phyloP scores from a whole-genome alignment of 1,284 basidiomycete genomes.

The Moesziomyces parantarcticus region DNA sequence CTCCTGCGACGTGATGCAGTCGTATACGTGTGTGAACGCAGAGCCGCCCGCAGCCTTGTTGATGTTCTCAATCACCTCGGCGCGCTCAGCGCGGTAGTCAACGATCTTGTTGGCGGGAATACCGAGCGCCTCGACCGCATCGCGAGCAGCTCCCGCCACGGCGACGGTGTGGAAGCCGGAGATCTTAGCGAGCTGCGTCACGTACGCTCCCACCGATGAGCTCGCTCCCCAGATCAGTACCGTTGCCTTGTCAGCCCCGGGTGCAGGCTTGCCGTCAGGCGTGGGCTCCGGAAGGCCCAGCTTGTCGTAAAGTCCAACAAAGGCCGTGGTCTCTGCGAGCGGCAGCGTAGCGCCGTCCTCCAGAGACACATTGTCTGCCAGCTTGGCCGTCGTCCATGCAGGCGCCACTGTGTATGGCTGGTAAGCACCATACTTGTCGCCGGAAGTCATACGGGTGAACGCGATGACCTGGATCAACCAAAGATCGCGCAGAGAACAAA shows the following conservation, averaged over 20 bases:
- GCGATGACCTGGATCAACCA: slow-evolving; percentile 27
- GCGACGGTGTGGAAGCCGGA: slow-evolving; percentile 65
- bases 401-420: slow-evolving; percentile 58
- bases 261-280: slow-evolving; percentile 12
- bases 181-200: slow-evolving; percentile 66
- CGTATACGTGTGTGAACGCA: slow-evolving; percentile 52
- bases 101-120: slow-evolving; percentile 17
- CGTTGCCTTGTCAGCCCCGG: slow-evolving; percentile 22
- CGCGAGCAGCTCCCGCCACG: slow-evolving; percentile 47
- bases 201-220: slow-evolving; percentile 67
- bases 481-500: background rate
- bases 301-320: slow-evolving; percentile 63
- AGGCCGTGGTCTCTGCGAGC: slow-evolving; percentile 67
- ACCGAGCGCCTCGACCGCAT: slow-evolving; percentile 15
- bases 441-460: slow-evolving; percentile 57
- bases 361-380: slow-evolving; percentile 50
- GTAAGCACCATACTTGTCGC: slow-evolving; percentile 64
- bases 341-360: slow-evolving; percentile 68
- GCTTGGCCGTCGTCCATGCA: slow-evolving; percentile 51
- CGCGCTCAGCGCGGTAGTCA: slow-evolving; percentile 45
- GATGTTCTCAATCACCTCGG: slow-evolving; percentile 43
- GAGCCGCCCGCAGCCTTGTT: slow-evolving; percentile 23
- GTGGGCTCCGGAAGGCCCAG: slow-evolving; percentile 47
- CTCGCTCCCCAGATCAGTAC: slow-evolving; percentile 67
- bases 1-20: slow-evolving; percentile 47